Evolutionary conservation across 169 alveolate species (phyloP), one percentile per base, ranked within the genome.

Genomic region (Plasmodium knowlesi): DNA sequence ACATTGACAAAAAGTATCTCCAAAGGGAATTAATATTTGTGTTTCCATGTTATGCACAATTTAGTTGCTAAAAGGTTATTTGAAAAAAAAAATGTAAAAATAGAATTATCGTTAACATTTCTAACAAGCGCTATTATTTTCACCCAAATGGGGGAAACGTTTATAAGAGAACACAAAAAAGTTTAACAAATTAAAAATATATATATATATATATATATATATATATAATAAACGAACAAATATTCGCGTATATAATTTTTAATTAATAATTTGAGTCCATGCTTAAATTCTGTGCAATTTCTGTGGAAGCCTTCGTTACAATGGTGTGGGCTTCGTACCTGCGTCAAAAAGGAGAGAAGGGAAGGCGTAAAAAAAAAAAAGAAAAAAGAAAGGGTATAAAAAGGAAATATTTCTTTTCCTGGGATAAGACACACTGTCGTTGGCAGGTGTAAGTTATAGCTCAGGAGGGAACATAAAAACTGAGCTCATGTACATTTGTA

Each of bases 241-340:
- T 28, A 6, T 41, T n/a, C 30, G 12, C 30, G 12, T 5, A 39
- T 67, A 39, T 67, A 61, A 39, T 83, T 83, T 30, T 61, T 67
- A 83, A n/a, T 37, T 83, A 85, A 76, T 39, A 85, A 73, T 76
- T 76, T 5, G 85, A 50, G 67, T 74, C 93, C 34, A 92, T 82
- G 32, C 88, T 92, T 28, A 96, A 85, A 90, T 95, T 96, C 84
- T 96, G 97, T 0, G 97, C 89, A 73, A 96, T 96, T 76, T 97
- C 98, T 4, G 96, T 83, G 4, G 97, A 90, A 5, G 98, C 98
- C 90, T 97, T 97, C 73, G 98, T 90, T 57, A 97, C 97, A 53
- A 97, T 96, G 25, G 97, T 93, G 82, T 97, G 98, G 22, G 98
- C n/a, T 89, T 97, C 98, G 82, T 97, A 97, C 98, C 98, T 97